Conservation (phyloP, 768 basidiomycete species). For the Fomitopsis pulvina region DNA sequence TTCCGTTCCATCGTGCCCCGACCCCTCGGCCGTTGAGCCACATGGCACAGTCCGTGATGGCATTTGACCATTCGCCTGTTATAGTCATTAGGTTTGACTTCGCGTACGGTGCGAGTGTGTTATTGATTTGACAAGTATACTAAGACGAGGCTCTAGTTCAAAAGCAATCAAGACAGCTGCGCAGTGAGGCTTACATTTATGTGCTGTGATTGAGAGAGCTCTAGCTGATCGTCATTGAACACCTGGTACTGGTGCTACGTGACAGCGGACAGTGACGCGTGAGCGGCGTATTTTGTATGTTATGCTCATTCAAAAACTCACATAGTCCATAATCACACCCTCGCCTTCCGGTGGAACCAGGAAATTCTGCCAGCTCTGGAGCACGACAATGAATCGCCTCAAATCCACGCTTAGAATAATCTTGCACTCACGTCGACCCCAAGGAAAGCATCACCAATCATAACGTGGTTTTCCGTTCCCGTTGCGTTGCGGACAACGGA, state of each 20-base stretch:
- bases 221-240: slow-evolving; percentile 52
- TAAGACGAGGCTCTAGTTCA: slow-evolving; percentile 10
- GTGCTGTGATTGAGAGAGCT: slow-evolving; percentile 49
- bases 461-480: slow-evolving; percentile 45
- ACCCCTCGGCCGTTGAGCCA: slow-evolving; percentile 77
- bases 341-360: slow-evolving; percentile 44
- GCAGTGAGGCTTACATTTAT: slow-evolving; percentile 33
- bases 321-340: slow-evolving; percentile 62
- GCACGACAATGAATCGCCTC: neutral
- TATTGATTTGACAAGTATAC: slow-evolving; percentile 50
- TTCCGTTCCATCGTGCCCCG: slow-evolving; percentile 67
- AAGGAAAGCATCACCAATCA: slow-evolving; percentile 70
- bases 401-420: neutral
- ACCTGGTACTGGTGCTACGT: slow-evolving; percentile 67
- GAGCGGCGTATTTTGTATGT: no score
- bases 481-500: slow-evolving; percentile 43
- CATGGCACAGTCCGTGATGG: slow-evolving; percentile 65
- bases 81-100: slow-evolving; percentile 63
- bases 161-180: no score
- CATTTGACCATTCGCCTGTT: slow-evolving; percentile 75
- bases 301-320: no score
- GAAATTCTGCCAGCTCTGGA: slow-evolving; percentile 54
- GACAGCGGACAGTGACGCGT: neutral
- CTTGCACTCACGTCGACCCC: slow-evolving; percentile 40
- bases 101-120: slow-evolving; percentile 40